Evolutionary conservation across 495 filamentous ascomycete species (phyloP).

Genomic region (Hypoxylon rickii): DNA sequence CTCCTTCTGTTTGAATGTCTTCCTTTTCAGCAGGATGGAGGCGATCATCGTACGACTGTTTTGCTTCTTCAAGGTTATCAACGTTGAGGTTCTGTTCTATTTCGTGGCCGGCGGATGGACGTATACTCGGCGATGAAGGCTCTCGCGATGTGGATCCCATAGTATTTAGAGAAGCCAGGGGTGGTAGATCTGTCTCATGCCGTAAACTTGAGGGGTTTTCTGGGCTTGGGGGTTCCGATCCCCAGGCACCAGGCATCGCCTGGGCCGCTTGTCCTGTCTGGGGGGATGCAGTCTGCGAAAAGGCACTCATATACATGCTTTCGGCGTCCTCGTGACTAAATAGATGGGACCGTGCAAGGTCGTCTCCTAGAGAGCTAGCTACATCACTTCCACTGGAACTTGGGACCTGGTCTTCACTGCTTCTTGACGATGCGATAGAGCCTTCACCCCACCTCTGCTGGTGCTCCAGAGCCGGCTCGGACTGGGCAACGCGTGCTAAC

Average conservation of each 20-base stretch:
- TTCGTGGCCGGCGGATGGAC: neutral
- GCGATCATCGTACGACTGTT: constrained; percentile 5
- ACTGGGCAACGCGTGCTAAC: constrained; percentile 37
- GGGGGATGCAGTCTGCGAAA: constrained; percentile 46
- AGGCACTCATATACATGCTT: constrained; percentile 87
- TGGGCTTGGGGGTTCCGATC: constrained; percentile 39
- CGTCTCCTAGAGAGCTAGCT: constrained; percentile 40
- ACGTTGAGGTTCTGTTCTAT: neutral
- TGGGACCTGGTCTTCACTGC: constrained; percentile 23
- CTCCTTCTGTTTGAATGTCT: constrained; percentile 36
- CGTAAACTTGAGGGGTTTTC: constrained; percentile 19
- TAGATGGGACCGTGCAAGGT: constrained; percentile 72
- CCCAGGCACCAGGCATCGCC: constrained; percentile 66
- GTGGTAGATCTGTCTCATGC: neutral
- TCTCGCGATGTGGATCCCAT: neutral
- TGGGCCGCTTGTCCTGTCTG: constrained; percentile 42
- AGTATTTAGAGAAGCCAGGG: neutral
- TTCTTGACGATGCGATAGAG: constrained; percentile 24
- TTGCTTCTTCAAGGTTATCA: constrained; percentile 32
- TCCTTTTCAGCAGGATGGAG: constrained; percentile 1
- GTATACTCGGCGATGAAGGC: neutral
- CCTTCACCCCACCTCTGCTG: constrained; percentile 28
- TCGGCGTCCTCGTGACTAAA: constrained; percentile 92
- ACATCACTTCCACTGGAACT: constrained; percentile 34
- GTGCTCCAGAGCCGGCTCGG: constrained; percentile 45